A percentile compares a stretch with the other conserved stretches of the same genome.
Conservation (phyloP, 2,329 filamentous ascomycete genomes). For the Ceratocystis papillata region DNA sequence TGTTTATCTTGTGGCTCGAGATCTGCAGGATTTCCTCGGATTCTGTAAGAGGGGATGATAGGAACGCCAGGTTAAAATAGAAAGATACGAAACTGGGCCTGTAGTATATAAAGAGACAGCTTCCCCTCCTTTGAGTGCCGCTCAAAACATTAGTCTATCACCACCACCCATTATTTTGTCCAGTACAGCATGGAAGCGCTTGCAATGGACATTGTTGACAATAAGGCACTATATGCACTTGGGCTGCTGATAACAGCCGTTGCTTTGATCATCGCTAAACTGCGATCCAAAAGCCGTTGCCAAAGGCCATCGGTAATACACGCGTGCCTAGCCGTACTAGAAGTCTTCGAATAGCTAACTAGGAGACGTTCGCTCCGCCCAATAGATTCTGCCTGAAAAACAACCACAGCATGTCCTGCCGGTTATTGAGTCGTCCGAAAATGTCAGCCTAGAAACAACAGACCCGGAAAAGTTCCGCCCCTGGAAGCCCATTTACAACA, state of each 20-base stretch:
- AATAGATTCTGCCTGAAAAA: conserved; percentile 19
- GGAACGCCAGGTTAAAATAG: neutral
- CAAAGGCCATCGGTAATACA: neutral
- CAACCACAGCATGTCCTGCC: neutral
- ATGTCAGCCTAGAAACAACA: conserved; percentile 35
- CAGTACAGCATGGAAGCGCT: neutral
- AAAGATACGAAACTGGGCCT: neutral
- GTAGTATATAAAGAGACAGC: neutral
- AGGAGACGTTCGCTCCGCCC: neutral
- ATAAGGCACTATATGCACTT: conserved; percentile 5
- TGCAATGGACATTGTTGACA: neutral
- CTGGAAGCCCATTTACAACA: conserved; percentile 44
- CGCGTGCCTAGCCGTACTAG: neutral
- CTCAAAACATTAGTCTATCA: neutral
- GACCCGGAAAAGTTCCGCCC: conserved; percentile 36
- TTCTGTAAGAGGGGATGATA: neutral
- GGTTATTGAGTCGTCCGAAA: conserved; percentile 27
- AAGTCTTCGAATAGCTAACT: neutral
- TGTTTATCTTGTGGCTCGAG: neutral
- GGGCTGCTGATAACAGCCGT: conserved; percentile 8
- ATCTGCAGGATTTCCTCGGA: neutral
- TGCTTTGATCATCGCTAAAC: conserved; percentile 11
- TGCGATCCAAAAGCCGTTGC: neutral
- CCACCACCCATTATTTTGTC: neutral
- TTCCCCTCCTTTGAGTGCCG: neutral